These are phyloP conservation scores for Globisporangium spinosum DNA, from an alignment of 352 stramenopile genomes.

Conservation along the genomic window DNA sequence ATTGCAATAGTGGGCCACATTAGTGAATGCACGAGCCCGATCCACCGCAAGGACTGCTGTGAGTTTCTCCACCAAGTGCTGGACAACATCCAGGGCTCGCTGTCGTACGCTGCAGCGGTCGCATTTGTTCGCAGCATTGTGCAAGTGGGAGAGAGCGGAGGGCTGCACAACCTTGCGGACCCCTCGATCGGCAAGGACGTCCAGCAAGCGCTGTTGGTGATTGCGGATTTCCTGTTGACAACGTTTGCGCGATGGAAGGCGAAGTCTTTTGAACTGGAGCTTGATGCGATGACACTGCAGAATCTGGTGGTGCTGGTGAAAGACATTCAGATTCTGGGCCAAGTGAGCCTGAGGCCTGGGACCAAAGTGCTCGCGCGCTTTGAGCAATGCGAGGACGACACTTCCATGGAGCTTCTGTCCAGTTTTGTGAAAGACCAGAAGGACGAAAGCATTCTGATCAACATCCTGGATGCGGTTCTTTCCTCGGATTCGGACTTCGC, in stretches of 20 bases:
- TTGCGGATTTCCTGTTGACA: conserved; percentile 30
- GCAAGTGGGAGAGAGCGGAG: conserved; percentile 22
- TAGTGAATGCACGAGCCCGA: conserved; percentile 25
- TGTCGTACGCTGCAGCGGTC: conserved; percentile 36
- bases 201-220: conserved; percentile 20
- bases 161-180: conserved; percentile 25
- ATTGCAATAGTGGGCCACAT: conserved; percentile 46
- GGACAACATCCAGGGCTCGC: conserved; percentile 28
- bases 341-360: background rate
- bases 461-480: conserved; percentile 44
- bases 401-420: conserved; percentile 12
- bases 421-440: conserved; percentile 26
- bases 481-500: conserved; percentile 35
- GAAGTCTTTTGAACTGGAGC: conserved; percentile 17
- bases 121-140: conserved; percentile 35
- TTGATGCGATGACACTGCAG: conserved; percentile 41
- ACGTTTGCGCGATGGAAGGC: conserved; percentile 27
- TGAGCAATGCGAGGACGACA: background rate
- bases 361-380: conserved; percentile 3
- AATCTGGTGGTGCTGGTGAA: conserved; percentile 45
- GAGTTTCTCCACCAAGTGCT: conserved; percentile 46
- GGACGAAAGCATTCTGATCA: conserved; percentile 31
- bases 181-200: conserved; percentile 23
- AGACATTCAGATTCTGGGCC: conserved; percentile 36
- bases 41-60: conserved; percentile 41